Evolutionary conservation across 345 rosid genomes (phyloP).

Genomic region (Populus simonii): DNA sequence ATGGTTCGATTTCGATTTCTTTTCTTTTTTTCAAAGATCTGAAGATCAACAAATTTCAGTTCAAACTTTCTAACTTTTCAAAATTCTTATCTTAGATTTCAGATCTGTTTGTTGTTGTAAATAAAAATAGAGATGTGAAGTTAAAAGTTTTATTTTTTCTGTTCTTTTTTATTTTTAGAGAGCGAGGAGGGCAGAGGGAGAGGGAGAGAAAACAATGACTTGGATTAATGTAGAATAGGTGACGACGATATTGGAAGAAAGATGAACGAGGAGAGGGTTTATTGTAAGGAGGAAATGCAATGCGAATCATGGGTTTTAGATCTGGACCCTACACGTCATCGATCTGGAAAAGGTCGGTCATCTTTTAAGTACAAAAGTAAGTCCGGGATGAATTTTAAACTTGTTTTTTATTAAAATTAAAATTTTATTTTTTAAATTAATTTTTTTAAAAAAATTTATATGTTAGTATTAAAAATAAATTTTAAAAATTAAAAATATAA

Average conservation of each 20-base stretch:
- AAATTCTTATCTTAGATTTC: neutral
- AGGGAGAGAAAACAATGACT: neutral
- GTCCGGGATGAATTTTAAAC: neutral
- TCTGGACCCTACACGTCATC: constrained; percentile 85
- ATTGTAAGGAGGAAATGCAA: constrained; percentile 15
- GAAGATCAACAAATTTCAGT: neutral
- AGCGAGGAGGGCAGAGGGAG: too few species aligned
- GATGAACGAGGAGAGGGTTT: neutral
- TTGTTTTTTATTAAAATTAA: too few species aligned
- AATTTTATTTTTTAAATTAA: too few species aligned
- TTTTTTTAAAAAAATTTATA: too few species aligned
- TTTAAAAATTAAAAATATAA: too few species aligned
- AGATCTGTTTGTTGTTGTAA: constrained; percentile 3
- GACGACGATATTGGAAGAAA: too few species aligned
- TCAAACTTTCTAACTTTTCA: neutral
- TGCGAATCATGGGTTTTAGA: constrained; percentile 40
- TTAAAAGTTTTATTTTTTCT: neutral
- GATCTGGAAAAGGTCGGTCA: constrained; percentile 18
- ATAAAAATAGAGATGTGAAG: neutral
- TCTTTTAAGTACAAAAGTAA: neutral
- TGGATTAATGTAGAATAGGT: neutral
- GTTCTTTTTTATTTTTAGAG: too few species aligned
- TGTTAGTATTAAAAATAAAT: too few species aligned
- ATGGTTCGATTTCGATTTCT: constrained; percentile 1
- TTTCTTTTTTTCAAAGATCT: neutral